phyloP scores from a whole-genome alignment of 352 stramenopile genomes.

The Plasmopara halstedii region DNA sequence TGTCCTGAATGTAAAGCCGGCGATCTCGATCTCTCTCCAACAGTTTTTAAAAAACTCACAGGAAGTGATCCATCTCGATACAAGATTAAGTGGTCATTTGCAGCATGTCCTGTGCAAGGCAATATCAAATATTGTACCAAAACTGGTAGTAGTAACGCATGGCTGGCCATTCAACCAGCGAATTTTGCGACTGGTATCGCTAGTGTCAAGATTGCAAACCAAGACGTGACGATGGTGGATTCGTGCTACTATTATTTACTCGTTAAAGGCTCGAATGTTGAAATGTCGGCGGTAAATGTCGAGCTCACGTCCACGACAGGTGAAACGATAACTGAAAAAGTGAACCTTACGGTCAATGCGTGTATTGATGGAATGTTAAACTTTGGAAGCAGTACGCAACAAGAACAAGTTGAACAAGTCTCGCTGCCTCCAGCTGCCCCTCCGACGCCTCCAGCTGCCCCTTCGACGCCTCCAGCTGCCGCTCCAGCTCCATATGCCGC shows the following conservation, averaged over 20 bases:
- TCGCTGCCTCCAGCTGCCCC: too few species aligned
- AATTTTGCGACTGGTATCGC: constrained; percentile 25
- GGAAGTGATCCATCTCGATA: constrained; percentile 22
- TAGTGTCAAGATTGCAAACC: constrained; percentile 32
- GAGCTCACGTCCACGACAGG: constrained; percentile 37
- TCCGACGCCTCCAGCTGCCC: neutral
- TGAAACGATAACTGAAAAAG: constrained; percentile 40
- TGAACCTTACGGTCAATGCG: constrained; percentile 28
- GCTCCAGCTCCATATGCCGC: neutral
- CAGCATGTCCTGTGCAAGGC: constrained; percentile 30
- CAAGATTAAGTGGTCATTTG: constrained; percentile 39
- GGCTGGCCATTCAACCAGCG: constrained; percentile 33
- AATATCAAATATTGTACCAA: constrained; percentile 42
- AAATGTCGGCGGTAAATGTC: constrained; percentile 29
- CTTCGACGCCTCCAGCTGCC: neutral
- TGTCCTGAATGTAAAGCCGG: constrained; percentile 53
- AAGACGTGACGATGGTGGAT: constrained; percentile 41
- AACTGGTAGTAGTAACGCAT: constrained; percentile 27
- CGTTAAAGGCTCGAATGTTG: constrained; percentile 11
- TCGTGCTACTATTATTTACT: constrained; percentile 54
- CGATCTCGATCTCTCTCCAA: constrained; percentile 36
- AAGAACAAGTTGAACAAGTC: constrained; percentile 3
- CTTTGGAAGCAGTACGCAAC: constrained; percentile 7
- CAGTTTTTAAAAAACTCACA: constrained; percentile 35
- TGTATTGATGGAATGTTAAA: constrained; percentile 32